Base-by-base conservation (phyloP, 2,329 filamentous ascomycete species). In the Scedosporium minutisporum region DNA sequence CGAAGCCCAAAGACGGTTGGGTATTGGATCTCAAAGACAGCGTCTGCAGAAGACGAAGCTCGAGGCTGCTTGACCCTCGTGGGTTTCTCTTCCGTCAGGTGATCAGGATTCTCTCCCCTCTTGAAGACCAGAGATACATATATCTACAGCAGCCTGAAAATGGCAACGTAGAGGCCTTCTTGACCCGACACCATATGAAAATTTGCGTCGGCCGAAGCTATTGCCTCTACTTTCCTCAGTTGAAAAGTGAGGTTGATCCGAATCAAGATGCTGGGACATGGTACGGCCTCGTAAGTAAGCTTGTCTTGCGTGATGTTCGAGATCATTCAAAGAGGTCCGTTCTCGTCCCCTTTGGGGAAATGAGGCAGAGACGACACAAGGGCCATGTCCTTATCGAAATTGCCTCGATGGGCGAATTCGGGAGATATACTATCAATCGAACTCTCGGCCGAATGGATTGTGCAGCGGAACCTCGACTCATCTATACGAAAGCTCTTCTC, bases 241-340 rank as follows among this genome's bases (percentile, higher is more conserved):
- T 87, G 0, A 69, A 71, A 0, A 74, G 80, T 0, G 77, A 82
- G 51, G 74, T 90, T 1, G 83, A 87, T 60, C 68, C 70, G 0
- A 66, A 82, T 7, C 87, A 90, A 67, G 80, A 87, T 60, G 72
- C 79, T 0, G 87, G 86, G 0, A 84, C 83, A 0, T 78, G 82
- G 66, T 81, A 88, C 63, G 87, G 87, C 0, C 72, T 89, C 0
- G 63, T 72, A 2, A 86, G 80, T 68, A 87, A 82, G 68, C 71
- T 88, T 3, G 78, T 89, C 0, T 70, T 87, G 14, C 75, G 78
- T 0, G 78, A 81, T n/a, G 61, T 68, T 0, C 63, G 66, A 0
- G 79, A 82, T 51, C 66, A 62, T 0, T 63, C 67, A 0, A 73
- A 76, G 4, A 78, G 79, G 7, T 85, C 77, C 33, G 72, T 88